phyloP scores from a whole-genome alignment of 495 filamentous ascomycete genomes.

The Trichoderma virens region DNA sequence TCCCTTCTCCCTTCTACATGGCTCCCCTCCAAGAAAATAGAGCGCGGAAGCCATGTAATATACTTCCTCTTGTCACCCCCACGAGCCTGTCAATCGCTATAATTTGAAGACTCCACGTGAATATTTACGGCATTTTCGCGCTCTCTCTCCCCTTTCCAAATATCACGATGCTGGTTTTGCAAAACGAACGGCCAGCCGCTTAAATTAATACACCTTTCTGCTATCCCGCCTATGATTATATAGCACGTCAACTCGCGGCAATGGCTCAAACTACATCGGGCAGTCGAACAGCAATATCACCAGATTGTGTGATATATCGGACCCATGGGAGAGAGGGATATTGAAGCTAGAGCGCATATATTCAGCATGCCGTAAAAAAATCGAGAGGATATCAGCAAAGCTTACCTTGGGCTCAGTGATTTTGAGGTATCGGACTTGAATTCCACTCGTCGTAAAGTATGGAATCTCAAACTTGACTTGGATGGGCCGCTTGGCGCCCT shows the following conservation, averaged over 20 bases:
- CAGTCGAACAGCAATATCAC: constrained; percentile 87
- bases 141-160: not conserved
- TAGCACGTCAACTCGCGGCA: not conserved
- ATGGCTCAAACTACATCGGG: constrained; percentile 67
- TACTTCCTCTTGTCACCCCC: too few species aligned
- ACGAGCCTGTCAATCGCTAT: too few species aligned
- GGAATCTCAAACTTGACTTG: constrained; percentile 99
- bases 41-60: too few species aligned
- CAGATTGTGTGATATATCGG: constrained; percentile 94
- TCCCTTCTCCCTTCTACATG: too few species aligned
- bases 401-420: constrained; percentile 98
- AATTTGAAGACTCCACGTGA: too few species aligned
- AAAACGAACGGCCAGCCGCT: not conserved
- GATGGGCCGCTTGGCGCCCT: constrained; percentile 87
- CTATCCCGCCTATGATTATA: not conserved
- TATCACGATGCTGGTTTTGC: not conserved
- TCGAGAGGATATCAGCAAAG: constrained; percentile 14
- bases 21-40: too few species aligned
- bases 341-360: constrained; percentile 57
- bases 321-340: constrained; percentile 99
- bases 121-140: not conserved
- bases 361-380: not conserved
- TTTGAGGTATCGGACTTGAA: constrained; percentile 97
- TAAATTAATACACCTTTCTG: not conserved
- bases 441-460: constrained; percentile 97